Evolutionary conservation across 2,329 filamentous ascomycete species (phyloP).

Genomic region (Thermothelomyces thermophilus): DNA sequence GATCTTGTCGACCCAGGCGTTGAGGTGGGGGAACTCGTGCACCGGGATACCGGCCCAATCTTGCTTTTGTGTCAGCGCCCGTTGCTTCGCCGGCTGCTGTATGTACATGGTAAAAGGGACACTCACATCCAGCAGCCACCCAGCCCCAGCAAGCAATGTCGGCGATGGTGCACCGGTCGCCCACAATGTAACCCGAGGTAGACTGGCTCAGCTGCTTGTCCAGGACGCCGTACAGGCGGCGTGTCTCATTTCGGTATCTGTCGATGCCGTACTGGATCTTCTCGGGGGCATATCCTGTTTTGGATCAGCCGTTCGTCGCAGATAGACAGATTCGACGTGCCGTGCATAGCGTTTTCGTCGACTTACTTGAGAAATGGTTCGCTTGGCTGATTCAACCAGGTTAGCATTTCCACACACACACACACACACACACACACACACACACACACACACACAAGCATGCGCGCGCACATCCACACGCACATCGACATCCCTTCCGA

Average conservation of each 20-base stretch:
- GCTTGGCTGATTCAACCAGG: conserved; percentile 47
- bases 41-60: conserved; percentile 23
- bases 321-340: neutral
- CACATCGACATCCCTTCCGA: no score
- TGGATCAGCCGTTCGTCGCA: neutral
- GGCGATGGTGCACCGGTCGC: conserved; percentile 64
- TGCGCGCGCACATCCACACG: no score
- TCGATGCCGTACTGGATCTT: conserved; percentile 76
- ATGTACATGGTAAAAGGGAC: neutral
- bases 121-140: conserved; percentile 51
- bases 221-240: conserved; percentile 72
- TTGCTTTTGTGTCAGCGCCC: neutral
- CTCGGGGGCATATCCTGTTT: conserved; percentile 67
- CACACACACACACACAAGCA: no score
- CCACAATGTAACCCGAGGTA: conserved; percentile 54
- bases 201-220: conserved; percentile 61
- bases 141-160: conserved; percentile 80
- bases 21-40: conserved; percentile 63
- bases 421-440: neutral
- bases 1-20: conserved; percentile 71
- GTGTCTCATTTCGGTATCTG: conserved; percentile 75
- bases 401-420: conserved; percentile 1
- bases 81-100: neutral
- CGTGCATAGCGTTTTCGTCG: neutral
- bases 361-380: conserved; percentile 69